These are phyloP conservation scores for Heliamphora exappendiculata DNA, from an alignment of 148 eudicot species.

Conservation along the genomic window DNA sequence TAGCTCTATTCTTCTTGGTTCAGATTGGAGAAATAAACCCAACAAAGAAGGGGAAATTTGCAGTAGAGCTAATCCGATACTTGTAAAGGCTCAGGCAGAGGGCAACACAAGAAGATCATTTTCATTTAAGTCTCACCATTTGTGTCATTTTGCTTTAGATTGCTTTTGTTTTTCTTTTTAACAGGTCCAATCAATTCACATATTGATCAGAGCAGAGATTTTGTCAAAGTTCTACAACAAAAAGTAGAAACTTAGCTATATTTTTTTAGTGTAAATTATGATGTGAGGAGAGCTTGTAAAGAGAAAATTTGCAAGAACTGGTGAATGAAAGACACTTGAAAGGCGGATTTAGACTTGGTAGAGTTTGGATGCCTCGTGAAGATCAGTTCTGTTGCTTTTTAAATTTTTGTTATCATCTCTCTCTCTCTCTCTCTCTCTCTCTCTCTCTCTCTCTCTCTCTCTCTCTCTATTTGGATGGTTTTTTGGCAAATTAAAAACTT, in stretches of 20 bases:
- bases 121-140: neutral
- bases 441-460: no score
- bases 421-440: no score
- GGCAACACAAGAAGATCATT: neutral
- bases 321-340: no score
- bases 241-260: neutral
- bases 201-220: neutral
- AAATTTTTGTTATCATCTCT: no score
- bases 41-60: slow-evolving; percentile 82
- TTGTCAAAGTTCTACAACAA: slow-evolving; percentile 1
- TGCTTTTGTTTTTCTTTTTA: neutral
- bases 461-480: no score
- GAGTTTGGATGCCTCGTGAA: no score
- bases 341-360: no score
- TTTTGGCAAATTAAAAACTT: no score
- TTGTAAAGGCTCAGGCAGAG: slow-evolving; percentile 12
- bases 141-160: neutral
- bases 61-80: slow-evolving; percentile 71
- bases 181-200: neutral
- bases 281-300: no score
- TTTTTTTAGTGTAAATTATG: neutral
- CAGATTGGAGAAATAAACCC: slow-evolving; percentile 80
- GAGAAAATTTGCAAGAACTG: no score
- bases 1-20: slow-evolving; percentile 3
- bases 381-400: no score